phyloP scores from a whole-genome alignment of 352 stramenopile species.

The Phytopythium vexans region DNA sequence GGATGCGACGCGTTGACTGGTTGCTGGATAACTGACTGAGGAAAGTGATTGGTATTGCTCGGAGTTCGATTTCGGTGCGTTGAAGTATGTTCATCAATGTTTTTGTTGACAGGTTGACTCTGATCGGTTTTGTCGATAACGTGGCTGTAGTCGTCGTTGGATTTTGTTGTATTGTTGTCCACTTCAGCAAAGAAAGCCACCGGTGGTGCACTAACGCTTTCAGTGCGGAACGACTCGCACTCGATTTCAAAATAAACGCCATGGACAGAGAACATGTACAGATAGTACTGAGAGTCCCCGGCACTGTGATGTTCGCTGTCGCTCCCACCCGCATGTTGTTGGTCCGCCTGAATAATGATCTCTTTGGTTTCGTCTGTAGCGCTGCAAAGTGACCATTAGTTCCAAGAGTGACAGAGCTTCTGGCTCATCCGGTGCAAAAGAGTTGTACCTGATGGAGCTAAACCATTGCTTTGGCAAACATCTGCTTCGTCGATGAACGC shows the following conservation, averaged over 20 bases:
- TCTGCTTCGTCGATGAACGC: slow-evolving; percentile 7
- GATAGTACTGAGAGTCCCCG: slow-evolving; percentile 15
- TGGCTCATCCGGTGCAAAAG: neutral
- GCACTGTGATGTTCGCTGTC: neutral
- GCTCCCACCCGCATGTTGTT: neutral
- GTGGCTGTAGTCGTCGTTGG: too few species aligned
- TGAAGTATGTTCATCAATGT: neutral
- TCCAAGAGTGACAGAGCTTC: neutral
- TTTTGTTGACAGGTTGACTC: neutral
- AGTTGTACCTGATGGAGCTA: slow-evolving; percentile 20
- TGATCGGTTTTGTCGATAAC: neutral
- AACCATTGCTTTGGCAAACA: slow-evolving; percentile 47
- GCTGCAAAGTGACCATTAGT: neutral
- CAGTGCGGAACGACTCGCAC: too few species aligned
- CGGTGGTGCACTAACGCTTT: too few species aligned
- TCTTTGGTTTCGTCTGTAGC: slow-evolving; percentile 38
- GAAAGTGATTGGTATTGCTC: too few species aligned
- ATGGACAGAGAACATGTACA: slow-evolving; percentile 35
- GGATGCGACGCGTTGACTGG: too few species aligned
- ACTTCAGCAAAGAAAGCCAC: neutral
- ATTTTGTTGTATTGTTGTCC: neutral
- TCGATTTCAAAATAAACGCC: slow-evolving; percentile 33
- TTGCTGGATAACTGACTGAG: too few species aligned
- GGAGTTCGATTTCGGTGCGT: too few species aligned
- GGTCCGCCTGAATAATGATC: slow-evolving; percentile 20